These are phyloP conservation scores for Scutellaria barbata DNA, from an alignment of 257 asterid species.

Conservation along the genomic window DNA sequence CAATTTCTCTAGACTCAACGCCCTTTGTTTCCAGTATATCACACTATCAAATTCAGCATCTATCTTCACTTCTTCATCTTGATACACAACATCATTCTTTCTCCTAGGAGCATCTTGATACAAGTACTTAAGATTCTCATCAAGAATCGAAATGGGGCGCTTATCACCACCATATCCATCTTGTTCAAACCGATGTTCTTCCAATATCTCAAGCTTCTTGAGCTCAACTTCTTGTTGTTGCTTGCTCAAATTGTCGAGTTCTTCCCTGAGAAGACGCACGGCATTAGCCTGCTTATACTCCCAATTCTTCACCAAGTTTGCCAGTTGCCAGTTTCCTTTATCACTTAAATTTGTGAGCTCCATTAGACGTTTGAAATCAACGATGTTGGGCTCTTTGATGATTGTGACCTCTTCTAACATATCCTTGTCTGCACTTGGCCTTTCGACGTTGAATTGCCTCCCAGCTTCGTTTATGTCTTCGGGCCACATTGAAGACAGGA, in stretches of 20 bases:
- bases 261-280: conserved; percentile 80
- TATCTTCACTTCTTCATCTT: conserved; percentile 55
- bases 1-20: conserved; percentile 67
- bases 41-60: conserved; percentile 72
- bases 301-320: conserved; percentile 81
- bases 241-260: conserved; percentile 81
- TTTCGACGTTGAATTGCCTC: conserved; percentile 81
- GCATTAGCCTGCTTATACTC: conserved; percentile 83
- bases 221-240: conserved; percentile 88
- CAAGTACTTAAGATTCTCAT: conserved; percentile 65
- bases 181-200: conserved; percentile 78
- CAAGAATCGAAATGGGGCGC: conserved; percentile 81
- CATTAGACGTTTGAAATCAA: conserved; percentile 72
- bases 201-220: conserved; percentile 84
- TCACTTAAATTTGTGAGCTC: conserved; percentile 80
- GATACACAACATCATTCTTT: conserved; percentile 50
- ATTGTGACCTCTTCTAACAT: conserved; percentile 83
- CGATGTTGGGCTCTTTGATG: conserved; percentile 62
- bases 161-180: conserved; percentile 76
- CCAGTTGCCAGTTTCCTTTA: conserved; percentile 81
- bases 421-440: conserved; percentile 75
- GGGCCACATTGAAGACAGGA: conserved; percentile 96
- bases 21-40: conserved; percentile 74
- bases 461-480: conserved; percentile 88
- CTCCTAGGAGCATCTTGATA: conserved; percentile 65